Base-by-base conservation (phyloP, 2,329 filamentous ascomycete genomes). In the Phyllosticta citriasiana region DNA sequence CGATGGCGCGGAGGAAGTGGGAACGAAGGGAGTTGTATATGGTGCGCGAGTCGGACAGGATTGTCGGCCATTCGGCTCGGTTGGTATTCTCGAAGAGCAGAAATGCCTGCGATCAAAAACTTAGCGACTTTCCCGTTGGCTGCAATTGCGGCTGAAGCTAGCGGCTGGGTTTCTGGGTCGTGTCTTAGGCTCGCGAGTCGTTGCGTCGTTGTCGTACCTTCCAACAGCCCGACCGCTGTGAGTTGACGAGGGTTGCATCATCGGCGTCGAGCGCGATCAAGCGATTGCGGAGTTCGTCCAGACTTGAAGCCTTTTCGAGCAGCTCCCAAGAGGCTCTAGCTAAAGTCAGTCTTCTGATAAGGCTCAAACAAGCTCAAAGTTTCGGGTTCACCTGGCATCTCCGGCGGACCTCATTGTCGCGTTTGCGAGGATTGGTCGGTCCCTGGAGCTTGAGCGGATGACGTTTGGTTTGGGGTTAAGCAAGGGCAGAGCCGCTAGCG, bases 201-300 rank as follows among this genome's bases (percentile, higher is more conserved):
- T 8, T 7, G 58, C n/a, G 35, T 14, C 6, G 47, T 22, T 22
- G 19, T 40, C 53, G 67, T 70, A 88, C 89, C 84, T 96, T 97
- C 93, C 93, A 97, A 74, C 88, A 96, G 47, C 95, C 82, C 2
- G 93, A 97, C 61, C 92, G 85, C 65, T 91, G 84, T 14, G 90
- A 91, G 55, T 85, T 81, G 76, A 71, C 81, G 30, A 73, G 50
- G n/a, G 57, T 26, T 10, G 59, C 22, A 26, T 52, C 33, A 25
- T 53, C 59, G 24, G 40, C 52, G 25, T 54, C 53, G n/a, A 58
- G 50, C 47, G 54, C 57, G 10, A 63, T 53, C 40, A 47, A 47
- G 50, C 58, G 58, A 40, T 30, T 30, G 25, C 53, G 59, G 35
- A 63, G 61, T 25, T 58, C 55, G 54, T 53, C 53, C 30, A 63